phyloP scores from a whole-genome alignment of 495 filamentous ascomycete species.

The Thermochaetoides thermophila region DNA sequence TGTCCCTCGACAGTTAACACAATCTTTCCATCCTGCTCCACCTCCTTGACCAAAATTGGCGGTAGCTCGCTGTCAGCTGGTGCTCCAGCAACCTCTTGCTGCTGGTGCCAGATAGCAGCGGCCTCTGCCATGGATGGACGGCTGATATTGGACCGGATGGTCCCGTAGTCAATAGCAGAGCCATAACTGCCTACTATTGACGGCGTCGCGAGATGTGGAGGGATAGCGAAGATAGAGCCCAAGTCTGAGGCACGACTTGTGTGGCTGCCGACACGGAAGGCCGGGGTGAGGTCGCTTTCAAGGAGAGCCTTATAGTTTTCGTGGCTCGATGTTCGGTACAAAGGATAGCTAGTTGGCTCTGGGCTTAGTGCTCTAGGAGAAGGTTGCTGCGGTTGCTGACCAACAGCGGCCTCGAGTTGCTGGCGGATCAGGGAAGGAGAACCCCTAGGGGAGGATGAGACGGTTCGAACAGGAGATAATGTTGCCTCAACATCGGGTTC shows the following conservation, averaged over 20 bases:
- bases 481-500: too few species aligned
- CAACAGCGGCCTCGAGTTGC: conserved; percentile 21
- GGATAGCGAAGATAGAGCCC: conserved; percentile 43
- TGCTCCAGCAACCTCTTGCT: conserved; percentile 35
- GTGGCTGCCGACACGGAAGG: conserved; percentile 20
- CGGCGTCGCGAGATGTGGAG: conserved; percentile 48
- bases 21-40: conserved; percentile 78
- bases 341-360: conserved; percentile 8
- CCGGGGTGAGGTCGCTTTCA: conserved; percentile 23
- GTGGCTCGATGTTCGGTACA: conserved; percentile 5
- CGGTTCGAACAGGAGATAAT: conserved; percentile 19
- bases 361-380: conserved; percentile 9
- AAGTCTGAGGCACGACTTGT: conserved; percentile 11
- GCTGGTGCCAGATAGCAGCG: conserved; percentile 54
- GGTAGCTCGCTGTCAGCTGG: conserved; percentile 50
- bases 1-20: conserved; percentile 75
- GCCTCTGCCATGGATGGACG: conserved; percentile 57
- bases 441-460: conserved; percentile 19
- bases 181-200: conserved; percentile 54
- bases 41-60: conserved; percentile 70
- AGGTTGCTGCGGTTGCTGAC: conserved; percentile 11
- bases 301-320: conserved; percentile 19
- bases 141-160: conserved; percentile 51
- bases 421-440: conserved; percentile 25
- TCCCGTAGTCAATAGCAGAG: conserved; percentile 52